phyloP scores from a whole-genome alignment of 768 basidiomycete species.

The Boletales sp. region DNA sequence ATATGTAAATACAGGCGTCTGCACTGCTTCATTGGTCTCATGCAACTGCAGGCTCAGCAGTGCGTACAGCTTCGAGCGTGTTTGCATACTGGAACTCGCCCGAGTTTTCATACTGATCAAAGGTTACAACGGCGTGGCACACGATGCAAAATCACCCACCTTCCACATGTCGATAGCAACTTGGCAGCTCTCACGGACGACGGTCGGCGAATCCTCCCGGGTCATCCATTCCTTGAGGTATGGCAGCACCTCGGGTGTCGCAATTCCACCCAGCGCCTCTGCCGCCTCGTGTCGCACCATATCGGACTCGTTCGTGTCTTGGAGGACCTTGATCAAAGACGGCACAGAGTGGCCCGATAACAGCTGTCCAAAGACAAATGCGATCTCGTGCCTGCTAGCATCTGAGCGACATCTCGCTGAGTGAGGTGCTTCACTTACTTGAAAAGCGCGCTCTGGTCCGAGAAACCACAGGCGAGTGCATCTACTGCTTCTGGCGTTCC shows the following conservation, averaged over 20 bases:
- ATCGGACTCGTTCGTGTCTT: conserved; percentile 69
- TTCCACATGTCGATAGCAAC: conserved; percentile 98
- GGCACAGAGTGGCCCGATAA: conserved; percentile 87
- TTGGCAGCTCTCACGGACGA: conserved; percentile 94
- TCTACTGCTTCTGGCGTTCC: conserved; percentile 81
- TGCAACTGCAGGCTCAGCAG: conserved; percentile 9
- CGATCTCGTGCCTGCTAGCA: conserved; percentile 85
- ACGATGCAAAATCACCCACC: conserved; percentile 41
- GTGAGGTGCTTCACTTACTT: conserved; percentile 52
- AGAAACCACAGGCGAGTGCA: conserved; percentile 88
- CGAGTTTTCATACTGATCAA: conserved; percentile 70
- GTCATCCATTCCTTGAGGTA: conserved; percentile 82
- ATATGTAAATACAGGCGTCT: not conserved
- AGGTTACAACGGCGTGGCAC: not conserved
- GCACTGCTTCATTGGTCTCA: conserved; percentile 3
- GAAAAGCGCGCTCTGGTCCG: conserved; percentile 87
- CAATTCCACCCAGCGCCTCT: conserved; percentile 97
- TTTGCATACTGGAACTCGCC: conserved; percentile 77
- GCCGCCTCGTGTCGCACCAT: conserved; percentile 99
- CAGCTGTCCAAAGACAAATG: conserved; percentile 97
- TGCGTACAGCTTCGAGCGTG: conserved; percentile 33
- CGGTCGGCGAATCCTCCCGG: conserved; percentile 74
- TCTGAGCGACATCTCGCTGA: not conserved
- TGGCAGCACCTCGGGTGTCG: conserved; percentile 85
- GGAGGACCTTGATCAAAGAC: conserved; percentile 74